These are phyloP conservation scores for Erysiphe pulchra DNA, from an alignment of 2,329 filamentous ascomycete genomes.

Conservation along the genomic window DNA sequence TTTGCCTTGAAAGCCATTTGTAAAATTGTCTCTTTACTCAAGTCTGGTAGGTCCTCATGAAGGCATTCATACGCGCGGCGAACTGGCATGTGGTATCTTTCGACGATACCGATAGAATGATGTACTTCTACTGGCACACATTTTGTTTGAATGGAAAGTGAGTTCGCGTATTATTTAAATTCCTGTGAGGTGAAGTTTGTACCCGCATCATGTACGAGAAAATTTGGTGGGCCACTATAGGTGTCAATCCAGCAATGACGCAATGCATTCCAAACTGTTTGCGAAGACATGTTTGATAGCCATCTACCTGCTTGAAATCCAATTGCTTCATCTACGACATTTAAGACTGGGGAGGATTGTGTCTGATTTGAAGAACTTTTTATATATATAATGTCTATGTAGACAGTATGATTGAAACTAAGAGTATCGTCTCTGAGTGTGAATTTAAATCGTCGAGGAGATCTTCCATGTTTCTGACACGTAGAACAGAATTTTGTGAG, in stretches of 20 bases:
- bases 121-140: neutral
- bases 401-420: slow-evolving; percentile 1
- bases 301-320: too few species aligned
- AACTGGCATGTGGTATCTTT: neutral
- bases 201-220: neutral
- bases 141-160: neutral
- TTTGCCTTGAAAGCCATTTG: neutral
- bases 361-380: neutral
- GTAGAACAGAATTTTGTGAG: neutral
- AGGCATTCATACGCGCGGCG: neutral
- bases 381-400: slow-evolving; percentile 2
- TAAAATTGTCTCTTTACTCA: neutral
- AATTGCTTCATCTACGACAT: too few species aligned
- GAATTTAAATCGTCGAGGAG: slow-evolving; percentile 1
- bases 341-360: too few species aligned
- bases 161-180: neutral
- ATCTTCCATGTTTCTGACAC: neutral
- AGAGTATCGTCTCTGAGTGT: neutral
- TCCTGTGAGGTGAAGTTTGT: slow-evolving; percentile 1
- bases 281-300: neutral
- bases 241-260: slow-evolving; percentile 1
- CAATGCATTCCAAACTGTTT: neutral
- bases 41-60: neutral
- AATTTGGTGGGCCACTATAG: neutral
- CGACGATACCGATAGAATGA: neutral